Conservation (phyloP, 306 rosid genomes). For the Fragaria vesca region DNA sequence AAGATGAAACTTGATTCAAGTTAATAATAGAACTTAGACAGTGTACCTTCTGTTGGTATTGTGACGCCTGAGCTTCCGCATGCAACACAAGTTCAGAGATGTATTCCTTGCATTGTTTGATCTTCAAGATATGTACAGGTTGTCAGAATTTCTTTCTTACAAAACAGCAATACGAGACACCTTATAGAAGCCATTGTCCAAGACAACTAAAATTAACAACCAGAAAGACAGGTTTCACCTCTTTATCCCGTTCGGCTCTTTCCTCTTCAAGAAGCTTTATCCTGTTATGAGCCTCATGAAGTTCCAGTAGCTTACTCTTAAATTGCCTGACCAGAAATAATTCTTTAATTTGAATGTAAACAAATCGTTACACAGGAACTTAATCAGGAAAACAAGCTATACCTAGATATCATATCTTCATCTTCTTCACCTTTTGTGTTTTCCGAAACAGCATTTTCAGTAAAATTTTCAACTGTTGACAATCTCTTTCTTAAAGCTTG, state of each 20-base stretch:
- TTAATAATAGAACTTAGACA: neutral
- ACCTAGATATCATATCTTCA: conserved; percentile 64
- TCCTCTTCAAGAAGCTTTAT: conserved; percentile 83
- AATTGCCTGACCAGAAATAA: conserved; percentile 47
- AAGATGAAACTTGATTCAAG: neutral
- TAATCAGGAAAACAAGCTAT: conserved; percentile 29
- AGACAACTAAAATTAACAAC: conserved; percentile 3
- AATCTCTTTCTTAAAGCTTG: conserved; percentile 66
- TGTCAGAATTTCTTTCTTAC: conserved; percentile 25
- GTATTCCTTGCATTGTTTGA: conserved; percentile 75
- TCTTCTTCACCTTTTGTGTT: conserved; percentile 35
- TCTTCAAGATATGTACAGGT: conserved; percentile 43
- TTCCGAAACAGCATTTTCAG: conserved; percentile 49
- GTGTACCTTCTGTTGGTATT: conserved; percentile 91
- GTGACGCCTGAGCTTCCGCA: conserved; percentile 89
- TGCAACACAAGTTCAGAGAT: conserved; percentile 81
- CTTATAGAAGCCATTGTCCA: neutral
- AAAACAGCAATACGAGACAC: neutral
- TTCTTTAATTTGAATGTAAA: conserved; percentile 18
- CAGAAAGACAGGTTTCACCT: conserved; percentile 47
- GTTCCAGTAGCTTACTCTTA: conserved; percentile 43
- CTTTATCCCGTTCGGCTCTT: conserved; percentile 60
- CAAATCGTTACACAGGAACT: conserved; percentile 9
- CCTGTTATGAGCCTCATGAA: conserved; percentile 57
- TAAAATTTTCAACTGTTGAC: conserved; percentile 51